A percentile compares a stretch with the other conserved stretches of the same genome.
Evolutionary conservation across 164 flowering plant genomes (phyloP).

Genomic region (Echeveria elegans): DNA sequence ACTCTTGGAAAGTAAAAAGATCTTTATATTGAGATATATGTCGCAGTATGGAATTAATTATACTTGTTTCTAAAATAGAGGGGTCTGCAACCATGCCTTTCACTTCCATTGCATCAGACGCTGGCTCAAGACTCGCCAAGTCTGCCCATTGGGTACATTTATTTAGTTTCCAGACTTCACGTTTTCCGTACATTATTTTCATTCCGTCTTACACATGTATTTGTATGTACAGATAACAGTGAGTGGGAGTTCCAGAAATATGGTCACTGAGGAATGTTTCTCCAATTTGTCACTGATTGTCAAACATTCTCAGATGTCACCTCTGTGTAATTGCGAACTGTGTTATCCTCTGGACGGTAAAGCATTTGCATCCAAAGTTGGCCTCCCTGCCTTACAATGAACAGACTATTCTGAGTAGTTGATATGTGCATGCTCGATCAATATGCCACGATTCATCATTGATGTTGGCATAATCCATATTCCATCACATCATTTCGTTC

Average conservation of each 20-base stretch:
- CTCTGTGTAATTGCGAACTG: too few relatives aligned
- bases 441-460: too few relatives aligned
- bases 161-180: background rate
- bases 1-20: background rate
- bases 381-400: too few relatives aligned
- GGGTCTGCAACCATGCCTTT: background rate
- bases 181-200: background rate
- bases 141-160: background rate
- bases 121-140: constrained; percentile 3
- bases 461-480: too few relatives aligned
- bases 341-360: too few relatives aligned
- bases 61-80: background rate
- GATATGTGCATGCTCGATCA: too few relatives aligned
- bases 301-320: too few relatives aligned
- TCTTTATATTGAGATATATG: too few relatives aligned
- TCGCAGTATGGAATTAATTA: too few relatives aligned
- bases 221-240: background rate
- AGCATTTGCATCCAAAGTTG: too few relatives aligned
- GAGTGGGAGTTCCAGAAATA: constrained; percentile 1
- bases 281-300: background rate
- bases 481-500: too few relatives aligned
- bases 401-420: too few relatives aligned
- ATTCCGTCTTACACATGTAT: background rate
- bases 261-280: background rate
- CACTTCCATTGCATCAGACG: background rate